Percentiles rank a stretch among this genome's conserved stretches.
Evolutionary conservation across 2,329 filamentous ascomycete species (phyloP).

Genomic region (Sclerotinia nivalis): DNA sequence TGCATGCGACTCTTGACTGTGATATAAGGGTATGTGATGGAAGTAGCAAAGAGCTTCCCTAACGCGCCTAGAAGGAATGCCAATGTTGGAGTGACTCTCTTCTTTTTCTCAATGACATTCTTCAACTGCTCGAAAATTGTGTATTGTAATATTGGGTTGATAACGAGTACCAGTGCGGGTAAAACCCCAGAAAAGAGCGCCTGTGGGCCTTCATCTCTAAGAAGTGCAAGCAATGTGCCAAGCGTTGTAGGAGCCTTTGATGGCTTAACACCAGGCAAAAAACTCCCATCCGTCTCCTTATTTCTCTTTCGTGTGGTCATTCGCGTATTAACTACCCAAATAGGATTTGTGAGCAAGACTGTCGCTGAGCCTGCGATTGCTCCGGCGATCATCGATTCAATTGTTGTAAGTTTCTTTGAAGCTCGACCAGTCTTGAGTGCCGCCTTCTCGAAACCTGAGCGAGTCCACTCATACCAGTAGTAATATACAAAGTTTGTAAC

Average conservation of each 20-base stretch:
- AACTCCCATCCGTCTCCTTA: constrained; percentile 47
- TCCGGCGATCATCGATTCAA: constrained; percentile 93
- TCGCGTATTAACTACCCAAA: constrained; percentile 98
- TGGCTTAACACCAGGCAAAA: constrained; percentile 45
- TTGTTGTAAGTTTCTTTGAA: constrained; percentile 79
- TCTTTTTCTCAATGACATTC: constrained; percentile 76
- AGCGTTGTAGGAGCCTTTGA: constrained; percentile 70
- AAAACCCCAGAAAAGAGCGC: constrained; percentile 91
- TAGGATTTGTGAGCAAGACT: constrained; percentile 94
- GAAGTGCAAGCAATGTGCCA: constrained; percentile 74
- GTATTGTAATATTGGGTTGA: constrained; percentile 98
- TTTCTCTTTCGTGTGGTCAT: constrained; percentile 84
- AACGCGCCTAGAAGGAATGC: constrained; percentile 90
- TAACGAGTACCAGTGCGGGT: constrained; percentile 88
- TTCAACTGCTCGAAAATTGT: constrained; percentile 99
- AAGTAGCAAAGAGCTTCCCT: constrained; percentile 91
- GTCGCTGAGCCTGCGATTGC: constrained; percentile 92
- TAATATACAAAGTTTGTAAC: constrained; percentile 99
- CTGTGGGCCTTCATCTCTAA: constrained; percentile 79
- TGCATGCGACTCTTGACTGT: constrained; percentile 98
- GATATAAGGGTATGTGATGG: constrained; percentile 96
- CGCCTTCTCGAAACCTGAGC: constrained; percentile 79
- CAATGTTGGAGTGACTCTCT: constrained; percentile 76
- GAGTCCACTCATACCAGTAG: constrained; percentile 99
- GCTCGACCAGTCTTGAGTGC: constrained; percentile 71